Base-by-base conservation (phyloP, 2,329 filamentous ascomycete genomes). In the Orbilia brochopaga region DNA sequence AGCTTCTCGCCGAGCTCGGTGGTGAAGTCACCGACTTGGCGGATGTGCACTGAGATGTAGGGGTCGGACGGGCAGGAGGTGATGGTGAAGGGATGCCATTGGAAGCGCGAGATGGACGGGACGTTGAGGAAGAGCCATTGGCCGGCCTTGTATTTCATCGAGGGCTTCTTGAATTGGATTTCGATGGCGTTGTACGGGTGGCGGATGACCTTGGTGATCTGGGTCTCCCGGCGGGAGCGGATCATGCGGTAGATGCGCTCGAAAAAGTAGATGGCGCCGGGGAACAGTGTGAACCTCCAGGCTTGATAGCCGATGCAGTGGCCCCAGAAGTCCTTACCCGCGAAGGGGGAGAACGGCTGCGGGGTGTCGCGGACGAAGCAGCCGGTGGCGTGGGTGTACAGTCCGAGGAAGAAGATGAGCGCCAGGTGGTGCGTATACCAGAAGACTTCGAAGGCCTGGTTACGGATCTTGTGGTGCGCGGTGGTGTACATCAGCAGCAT, bases 401-500 rank as follows among this genome's bases (percentile, higher is more conserved):
- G 87, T 51, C 86, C 93, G 50, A 99, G 84, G 78, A 97, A 81
- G 80, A 99, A 99, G 1, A 94, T 93, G 72, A 99, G 90, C 78
- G 97, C 97, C n/a, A 99, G 85, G 78, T 99, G 94, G 80, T 99
- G 94, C 0, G 92, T 96, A 81, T 99, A 99, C 94, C 94, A 99
- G 79, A 99, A 99, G 0, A 93, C 95, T 81, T 99, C 94, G 78
- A 92, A 99, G 0, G 91, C 96, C 79, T 99, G 94, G 79, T 97
- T 93, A 61, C 94, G 90, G 75, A 99, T 97, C 75, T 91, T 90
- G 77, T 89, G 85, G 78, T 99, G 94, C 1, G 94, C 90, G 0
- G 92, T 97, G 0, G 94, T 99, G 81, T 96, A 99, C 85, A 99
- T 99, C 74, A 99, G 82, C 74, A 99, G 82, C 94, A 99, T 99